Percentiles rank a stretch among this genome's conserved stretches.
Evolutionary conservation across 2,329 filamentous ascomycete genomes (phyloP).

Genomic region (Ramularia endophylla): DNA sequence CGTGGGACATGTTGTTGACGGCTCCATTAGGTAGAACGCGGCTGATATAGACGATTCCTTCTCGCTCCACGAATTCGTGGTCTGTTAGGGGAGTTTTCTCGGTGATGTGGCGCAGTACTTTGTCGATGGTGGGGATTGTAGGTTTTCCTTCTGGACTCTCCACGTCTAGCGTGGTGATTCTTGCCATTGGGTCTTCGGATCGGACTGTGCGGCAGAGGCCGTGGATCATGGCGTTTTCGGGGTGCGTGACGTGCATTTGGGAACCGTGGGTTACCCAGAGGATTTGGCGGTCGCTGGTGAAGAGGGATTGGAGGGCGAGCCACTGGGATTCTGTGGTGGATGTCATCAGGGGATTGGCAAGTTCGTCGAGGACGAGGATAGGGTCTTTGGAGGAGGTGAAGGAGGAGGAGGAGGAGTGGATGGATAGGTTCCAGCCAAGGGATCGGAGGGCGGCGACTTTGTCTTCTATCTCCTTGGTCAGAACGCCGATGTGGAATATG

Average conservation of each 20-base stretch:
- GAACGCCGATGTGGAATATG: too few species aligned
- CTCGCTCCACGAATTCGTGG: conserved; percentile 2
- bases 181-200: neutral
- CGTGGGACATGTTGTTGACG: neutral
- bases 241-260: neutral
- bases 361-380: too few species aligned
- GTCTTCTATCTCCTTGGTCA: too few species aligned
- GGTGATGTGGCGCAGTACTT: neutral
- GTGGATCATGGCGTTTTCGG: conserved; percentile 1
- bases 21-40: neutral
- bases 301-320: neutral
- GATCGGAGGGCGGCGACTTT: too few species aligned
- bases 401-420: too few species aligned
- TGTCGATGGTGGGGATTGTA: neutral
- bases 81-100: neutral
- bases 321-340: neutral
- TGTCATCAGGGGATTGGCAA: too few species aligned
- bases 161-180: conserved; percentile 1
- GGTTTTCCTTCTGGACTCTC: neutral
- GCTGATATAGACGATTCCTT: conserved; percentile 1
- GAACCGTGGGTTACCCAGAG: neutral
- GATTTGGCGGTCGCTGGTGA: neutral
- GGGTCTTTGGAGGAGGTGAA: too few species aligned
- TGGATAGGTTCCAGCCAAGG: too few species aligned
- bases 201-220: neutral